Evolutionary conservation across 1,284 basidiomycete genomes (phyloP), one percentile per base, ranked within the genome.

Genomic region (Sparassis latifolia): DNA sequence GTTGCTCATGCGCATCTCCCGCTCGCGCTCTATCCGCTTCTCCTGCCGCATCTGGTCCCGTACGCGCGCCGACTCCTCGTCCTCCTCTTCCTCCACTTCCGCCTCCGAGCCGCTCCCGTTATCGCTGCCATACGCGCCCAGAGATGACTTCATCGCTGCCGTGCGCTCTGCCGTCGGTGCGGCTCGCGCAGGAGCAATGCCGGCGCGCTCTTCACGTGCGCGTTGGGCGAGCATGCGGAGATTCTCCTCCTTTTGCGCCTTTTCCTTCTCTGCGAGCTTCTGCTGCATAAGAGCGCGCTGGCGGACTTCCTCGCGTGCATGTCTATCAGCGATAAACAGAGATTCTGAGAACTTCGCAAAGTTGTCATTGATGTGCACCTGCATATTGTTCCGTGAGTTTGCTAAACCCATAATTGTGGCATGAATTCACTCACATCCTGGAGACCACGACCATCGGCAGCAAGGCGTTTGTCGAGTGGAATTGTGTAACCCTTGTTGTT

Each of bases 401-500:
- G 20, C 20, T 20, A 20, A 20, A 20, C 20, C 20, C 20, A 20
- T 20, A 20, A 20, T 20, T 20, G 20, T 1, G 20, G 20, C 20
- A 20, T 20, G 20, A 10, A 5, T 49, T 33, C n/a, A 76, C 89
- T 67, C 55, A 98, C 94, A 67, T 99, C 97, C 69, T 99, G 96
- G 42, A 99, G 76, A 49, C 96, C 95, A 59, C 96, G 84, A 10
- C 96, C 97, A 68, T 99, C 96, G 9, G 97, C 96, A 27, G 97
- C 97, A 45, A 99, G 77, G 61, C 97, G 92, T 73, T 99, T 99
- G 69, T 99, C 97, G 29, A 99, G 79, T 31, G 97, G 95, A 60
- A 99, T 98, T 4, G 96, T 99, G 71, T 96, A 99, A 79, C 97
- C 97, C 72, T 98, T 98, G 84, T 99, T 98, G 77, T 99, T 99